Conservation (phyloP, 805 yeast genomes). For the Cyberlindnera maritima region DNA sequence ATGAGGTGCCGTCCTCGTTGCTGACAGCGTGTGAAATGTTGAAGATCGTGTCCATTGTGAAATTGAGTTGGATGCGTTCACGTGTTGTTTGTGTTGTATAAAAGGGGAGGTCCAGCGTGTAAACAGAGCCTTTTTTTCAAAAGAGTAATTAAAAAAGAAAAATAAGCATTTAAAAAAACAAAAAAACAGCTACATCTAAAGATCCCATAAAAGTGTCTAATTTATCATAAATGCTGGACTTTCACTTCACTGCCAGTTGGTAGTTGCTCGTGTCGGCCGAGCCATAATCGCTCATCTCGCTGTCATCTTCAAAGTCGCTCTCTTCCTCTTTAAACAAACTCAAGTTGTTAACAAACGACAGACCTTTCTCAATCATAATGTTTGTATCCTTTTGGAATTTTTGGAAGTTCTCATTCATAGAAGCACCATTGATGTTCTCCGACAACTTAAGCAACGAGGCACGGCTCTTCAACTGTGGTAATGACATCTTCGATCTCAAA, state of each 20-base stretch:
- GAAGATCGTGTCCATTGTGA: neutral
- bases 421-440: constrained; percentile 7
- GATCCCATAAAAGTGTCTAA: no score
- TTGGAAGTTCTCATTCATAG: constrained; percentile 19
- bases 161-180: no score
- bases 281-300: constrained; percentile 22
- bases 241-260: constrained; percentile 25
- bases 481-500: constrained; percentile 24
- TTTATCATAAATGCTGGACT: no score
- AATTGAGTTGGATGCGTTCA: no score
- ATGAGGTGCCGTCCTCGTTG: constrained; percentile 1
- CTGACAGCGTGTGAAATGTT: neutral
- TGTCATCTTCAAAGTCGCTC: constrained; percentile 20
- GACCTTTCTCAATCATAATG: constrained; percentile 19
- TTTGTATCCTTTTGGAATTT: constrained; percentile 27
- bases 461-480: constrained; percentile 16
- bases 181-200: no score
- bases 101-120: no score
- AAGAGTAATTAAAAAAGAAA: no score
- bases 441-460: constrained; percentile 7
- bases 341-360: constrained; percentile 21
- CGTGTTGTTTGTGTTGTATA: no score
- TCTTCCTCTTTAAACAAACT: constrained; percentile 29
- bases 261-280: constrained; percentile 28
- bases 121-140: no score